Conservation (phyloP, 495 filamentous ascomycete species). For the Thozetella sp. region DNA sequence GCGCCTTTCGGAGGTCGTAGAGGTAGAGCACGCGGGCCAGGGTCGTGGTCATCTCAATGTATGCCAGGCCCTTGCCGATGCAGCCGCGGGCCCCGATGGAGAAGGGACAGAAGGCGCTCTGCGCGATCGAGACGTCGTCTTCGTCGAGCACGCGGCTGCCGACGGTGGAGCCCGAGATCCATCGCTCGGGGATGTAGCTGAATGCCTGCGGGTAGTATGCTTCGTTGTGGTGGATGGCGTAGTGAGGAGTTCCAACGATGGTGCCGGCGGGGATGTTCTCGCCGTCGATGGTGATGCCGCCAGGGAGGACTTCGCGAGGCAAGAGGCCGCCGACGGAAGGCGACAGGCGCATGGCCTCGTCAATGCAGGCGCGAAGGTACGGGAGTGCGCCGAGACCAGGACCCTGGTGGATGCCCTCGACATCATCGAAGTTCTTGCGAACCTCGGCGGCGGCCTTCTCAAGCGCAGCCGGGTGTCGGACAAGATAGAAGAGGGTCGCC, state of each 20-base stretch:
- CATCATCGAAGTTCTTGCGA: constrained; percentile 43
- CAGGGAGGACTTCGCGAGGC: constrained; percentile 62
- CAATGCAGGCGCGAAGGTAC: constrained; percentile 64
- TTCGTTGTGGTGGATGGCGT: constrained; percentile 57
- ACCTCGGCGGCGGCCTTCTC: constrained; percentile 50
- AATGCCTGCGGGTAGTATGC: constrained; percentile 56
- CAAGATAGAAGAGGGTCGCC: constrained; percentile 67
- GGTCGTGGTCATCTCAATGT: constrained; percentile 51
- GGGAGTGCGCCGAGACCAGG: constrained; percentile 55
- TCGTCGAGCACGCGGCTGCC: constrained; percentile 19
- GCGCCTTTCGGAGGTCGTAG: constrained; percentile 47
- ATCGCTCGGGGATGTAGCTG: constrained; percentile 55
- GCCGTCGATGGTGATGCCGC: constrained; percentile 60
- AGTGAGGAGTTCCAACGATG: constrained; percentile 55
- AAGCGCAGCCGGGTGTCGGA: constrained; percentile 54
- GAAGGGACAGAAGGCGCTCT: constrained; percentile 60
- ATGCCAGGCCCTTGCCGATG: constrained; percentile 61
- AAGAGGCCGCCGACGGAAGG: constrained; percentile 64
- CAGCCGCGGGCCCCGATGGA: constrained; percentile 57
- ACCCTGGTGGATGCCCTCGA: constrained; percentile 54
- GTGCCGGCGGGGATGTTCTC: constrained; percentile 52
- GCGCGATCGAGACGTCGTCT: constrained; percentile 38
- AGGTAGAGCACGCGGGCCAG: constrained; percentile 46
- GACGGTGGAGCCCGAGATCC: constrained; percentile 36
- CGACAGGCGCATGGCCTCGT: constrained; percentile 72